Evolutionary conservation across 2,329 filamentous ascomycete species (phyloP), one percentile per base, ranked within the genome.

Genomic region (Neoarthrinium moseri): DNA sequence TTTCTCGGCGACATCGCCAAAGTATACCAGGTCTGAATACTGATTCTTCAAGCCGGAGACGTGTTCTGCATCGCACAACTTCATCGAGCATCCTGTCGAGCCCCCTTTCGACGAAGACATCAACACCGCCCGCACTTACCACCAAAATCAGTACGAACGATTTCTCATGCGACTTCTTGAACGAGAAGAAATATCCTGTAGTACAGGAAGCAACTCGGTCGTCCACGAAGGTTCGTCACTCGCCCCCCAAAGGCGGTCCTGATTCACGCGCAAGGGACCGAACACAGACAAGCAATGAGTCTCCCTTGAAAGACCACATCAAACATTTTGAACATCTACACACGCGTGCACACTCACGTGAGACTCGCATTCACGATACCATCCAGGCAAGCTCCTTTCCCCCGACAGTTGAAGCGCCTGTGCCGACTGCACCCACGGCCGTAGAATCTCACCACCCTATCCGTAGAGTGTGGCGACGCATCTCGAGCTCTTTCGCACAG

Each of bases 61-160:
- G 29, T 15, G 22, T 40, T 23, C 35, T 42, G 10, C n/a, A 23
- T 18, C 10, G 26, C 4, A n/a, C 7, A n/a, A 7, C 18, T 27
- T 12, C 40, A 21, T n/a, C 27, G 7, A 33, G 26, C 12, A n/a
- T 22, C 10, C 11, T 13, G 4, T 36, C 21, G 21, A 37, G 17
- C 17, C n/a, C 22, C 36, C 39, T 24, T 13, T 38, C 47, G 3
- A 35, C 50, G 4, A 51, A 45, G 33, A 55, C 21, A n/a, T 46
- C 52, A n/a, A 52, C 54, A 23, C 49, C 54, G 11, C 57, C 57
- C 5, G 52, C 54, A 23, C 46, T 64, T 6, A 59, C 57, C 10
- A 64, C 58, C 8, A 47, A 60, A 24, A 64, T 64, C 24, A 51
- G 48, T 21, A 51, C 51, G 12, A 51, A 59, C 36, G 59, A 62